Base-by-base conservation (phyloP, 1,284 basidiomycete genomes). In the Malassezia brasiliensis region DNA sequence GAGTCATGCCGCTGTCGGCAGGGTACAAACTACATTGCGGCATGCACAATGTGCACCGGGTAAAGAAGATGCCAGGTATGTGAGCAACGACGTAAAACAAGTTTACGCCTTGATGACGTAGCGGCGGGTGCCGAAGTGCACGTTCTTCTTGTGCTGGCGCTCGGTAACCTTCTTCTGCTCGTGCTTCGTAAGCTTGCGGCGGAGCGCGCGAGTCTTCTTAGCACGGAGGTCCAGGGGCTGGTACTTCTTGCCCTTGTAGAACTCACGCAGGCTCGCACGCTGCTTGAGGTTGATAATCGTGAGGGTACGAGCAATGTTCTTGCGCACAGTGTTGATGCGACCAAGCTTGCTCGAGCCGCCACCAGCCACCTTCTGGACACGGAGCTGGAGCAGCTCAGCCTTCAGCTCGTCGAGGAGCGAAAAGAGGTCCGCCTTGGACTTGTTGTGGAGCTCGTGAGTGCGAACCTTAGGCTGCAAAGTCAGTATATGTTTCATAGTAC, bases 251-350 rank as follows among this genome's bases (percentile, higher is more conserved):
- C 81, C 80, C 82, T 91, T 93, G 87, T 96, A 96, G 81, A 86
- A 89, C 79, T 96, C 91, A 64, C 89, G 88, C 68, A 96, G 84
- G 80, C 93, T 90, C 80, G 89, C 85, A 71, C 94, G 88, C 75
- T 87, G 85, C 81, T 99, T 99, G 77, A 89, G 86, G 86, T 96
- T 96, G 81, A 87, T 93, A 72, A 98, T 90, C 48, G 94, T 99
- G 79, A 96, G 79, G 66, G 98, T 93, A 61, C 94, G 90, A 64
- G 94, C 94, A 75, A 99, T 91, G 68, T 90, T 93, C 82, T 98
- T 98, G 82, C 94, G 91, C 77, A 96, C 88, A 68, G 88, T 83
- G 79, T 87, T 85, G 79, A 98, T 96, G 81, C 88, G 90, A 72
- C 88, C 91, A 72, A 99, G 83, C 81, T 98, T 98, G 65, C 87